These are phyloP conservation scores for Cryptosporidium bovis DNA, from an alignment of 169 alveolate genomes.

Conservation along the genomic window DNA sequence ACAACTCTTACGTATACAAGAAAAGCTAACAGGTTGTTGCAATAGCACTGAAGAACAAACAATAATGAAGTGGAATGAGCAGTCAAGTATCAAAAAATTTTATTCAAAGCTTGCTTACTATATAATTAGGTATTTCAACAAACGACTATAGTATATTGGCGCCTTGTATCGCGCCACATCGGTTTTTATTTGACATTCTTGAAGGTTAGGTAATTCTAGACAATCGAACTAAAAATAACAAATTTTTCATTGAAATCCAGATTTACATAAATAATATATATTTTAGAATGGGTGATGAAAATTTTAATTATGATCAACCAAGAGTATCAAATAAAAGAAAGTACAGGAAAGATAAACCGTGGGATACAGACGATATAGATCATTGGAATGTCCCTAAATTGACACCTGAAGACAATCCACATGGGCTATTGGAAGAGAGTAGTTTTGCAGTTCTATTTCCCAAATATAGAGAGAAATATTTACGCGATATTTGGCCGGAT, in stretches of 20 bases:
- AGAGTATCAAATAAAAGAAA: conserved; percentile 83
- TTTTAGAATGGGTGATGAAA: neutral
- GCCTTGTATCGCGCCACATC: no score
- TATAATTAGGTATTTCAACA: conserved; percentile 19
- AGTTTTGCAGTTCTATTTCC: conserved; percentile 98
- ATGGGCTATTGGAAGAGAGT: conserved; percentile 95
- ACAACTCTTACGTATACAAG: conserved; percentile 29
- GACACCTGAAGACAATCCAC: conserved; percentile 90
- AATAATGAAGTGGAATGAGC: conserved; percentile 7
- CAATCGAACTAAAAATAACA: no score
- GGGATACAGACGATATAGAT: conserved; percentile 99
- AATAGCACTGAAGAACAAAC: conserved; percentile 61
- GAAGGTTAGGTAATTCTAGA: no score
- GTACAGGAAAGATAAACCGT: conserved; percentile 97
- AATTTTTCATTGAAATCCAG: neutral
- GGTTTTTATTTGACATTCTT: no score
- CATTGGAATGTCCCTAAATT: conserved; percentile 94
- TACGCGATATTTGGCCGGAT: conserved; percentile 96
- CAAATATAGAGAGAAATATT: conserved; percentile 97
- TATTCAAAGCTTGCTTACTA: conserved; percentile 33
- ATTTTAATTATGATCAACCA: neutral
- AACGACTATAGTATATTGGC: no score
- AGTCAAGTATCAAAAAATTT: conserved; percentile 1
- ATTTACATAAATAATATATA: neutral
- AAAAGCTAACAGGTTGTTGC: conserved; percentile 22